These are phyloP conservation scores for Beta macrorhiza DNA, from an alignment of 179 eudicot species.

Conservation along the genomic window DNA sequence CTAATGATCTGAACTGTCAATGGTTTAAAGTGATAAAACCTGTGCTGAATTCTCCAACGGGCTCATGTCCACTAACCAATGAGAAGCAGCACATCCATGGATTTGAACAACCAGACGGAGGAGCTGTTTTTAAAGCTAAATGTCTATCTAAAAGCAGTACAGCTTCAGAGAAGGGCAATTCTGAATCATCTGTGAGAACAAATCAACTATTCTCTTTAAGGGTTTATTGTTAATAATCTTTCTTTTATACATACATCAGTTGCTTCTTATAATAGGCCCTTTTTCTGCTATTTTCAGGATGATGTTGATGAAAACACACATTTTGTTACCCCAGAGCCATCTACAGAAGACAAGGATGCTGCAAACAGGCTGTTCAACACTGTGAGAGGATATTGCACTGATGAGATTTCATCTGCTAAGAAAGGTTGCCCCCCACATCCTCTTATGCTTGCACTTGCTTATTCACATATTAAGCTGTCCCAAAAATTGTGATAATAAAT, in stretches of 20 bases:
- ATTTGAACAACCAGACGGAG: constrained; percentile 29
- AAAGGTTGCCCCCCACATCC: constrained; percentile 37
- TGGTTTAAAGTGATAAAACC: constrained; percentile 38
- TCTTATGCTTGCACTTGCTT: background rate
- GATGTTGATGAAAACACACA: constrained; percentile 35
- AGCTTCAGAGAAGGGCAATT: constrained; percentile 29
- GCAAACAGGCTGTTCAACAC: constrained; percentile 32
- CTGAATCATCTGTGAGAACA: constrained; percentile 37
- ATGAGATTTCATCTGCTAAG: constrained; percentile 41
- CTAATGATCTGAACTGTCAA: constrained; percentile 38
- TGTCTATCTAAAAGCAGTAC: constrained; percentile 35
- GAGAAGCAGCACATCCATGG: constrained; percentile 30
- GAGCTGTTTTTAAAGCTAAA: constrained; percentile 18
- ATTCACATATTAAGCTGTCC: background rate
- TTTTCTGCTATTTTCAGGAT: constrained; percentile 53
- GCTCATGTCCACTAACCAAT: constrained; percentile 33
- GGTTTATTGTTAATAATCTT: constrained; percentile 14
- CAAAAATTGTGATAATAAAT: no score
- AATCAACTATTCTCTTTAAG: constrained; percentile 42
- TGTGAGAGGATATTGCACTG: constrained; percentile 41
- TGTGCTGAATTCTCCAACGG: constrained; percentile 27
- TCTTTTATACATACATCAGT: constrained; percentile 13
- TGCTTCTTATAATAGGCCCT: constrained; percentile 13
- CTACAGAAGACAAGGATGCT: constrained; percentile 36
- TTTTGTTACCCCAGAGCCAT: constrained; percentile 29